Evolutionary conservation across 208 protist species (phyloP), one percentile per base, ranked within the genome.

Genomic region (Strigomonas culicis): DNA sequence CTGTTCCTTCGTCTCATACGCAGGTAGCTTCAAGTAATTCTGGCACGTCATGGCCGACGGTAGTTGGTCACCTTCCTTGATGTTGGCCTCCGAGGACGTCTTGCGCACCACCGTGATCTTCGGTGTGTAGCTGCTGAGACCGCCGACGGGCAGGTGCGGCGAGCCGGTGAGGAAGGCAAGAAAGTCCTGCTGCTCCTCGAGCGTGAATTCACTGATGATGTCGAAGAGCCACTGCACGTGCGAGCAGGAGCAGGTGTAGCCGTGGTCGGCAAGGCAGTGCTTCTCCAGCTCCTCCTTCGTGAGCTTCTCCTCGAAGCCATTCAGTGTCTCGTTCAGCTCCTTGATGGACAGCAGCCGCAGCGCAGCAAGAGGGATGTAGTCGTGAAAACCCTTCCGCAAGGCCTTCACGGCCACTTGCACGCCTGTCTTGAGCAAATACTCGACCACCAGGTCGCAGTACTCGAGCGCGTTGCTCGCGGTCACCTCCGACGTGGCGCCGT

Each of bases 21-120:
- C 84, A 0, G 93, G 93, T 13, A 97, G 79, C 69, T 97, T 97
- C 46, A 97, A 64, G 58, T 96, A 97, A 71, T 97, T 97, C 58
- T 95, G 88, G 57, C 93, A 97, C 25, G 93, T 97, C 93, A 97
- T 97, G 22, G 89, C 91, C 2, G 80, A 91, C 1, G 91, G 93
- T 17, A 97, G 80, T 65, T 86, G 78, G 24, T 95, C 83, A 25
- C 73, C 62, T 50, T 95, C 88, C 22, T 77, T 78, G 0, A 89
- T 63, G 11, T 53, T 59, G 1, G 68, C 39, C n/a, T 84, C 77
- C 1, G 83, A 77, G n/a, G 88, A 47, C 0, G 70, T 84, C 63
- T 97, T 97, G 27, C 88, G 78, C 43, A 97, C 93, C 70, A 97
- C 89, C 25, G 93, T 97, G 36, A 97, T 76, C 50, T 81, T 74